phyloP scores from a whole-genome alignment of 129 eudicot genomes.

The Logfia minima region DNA sequence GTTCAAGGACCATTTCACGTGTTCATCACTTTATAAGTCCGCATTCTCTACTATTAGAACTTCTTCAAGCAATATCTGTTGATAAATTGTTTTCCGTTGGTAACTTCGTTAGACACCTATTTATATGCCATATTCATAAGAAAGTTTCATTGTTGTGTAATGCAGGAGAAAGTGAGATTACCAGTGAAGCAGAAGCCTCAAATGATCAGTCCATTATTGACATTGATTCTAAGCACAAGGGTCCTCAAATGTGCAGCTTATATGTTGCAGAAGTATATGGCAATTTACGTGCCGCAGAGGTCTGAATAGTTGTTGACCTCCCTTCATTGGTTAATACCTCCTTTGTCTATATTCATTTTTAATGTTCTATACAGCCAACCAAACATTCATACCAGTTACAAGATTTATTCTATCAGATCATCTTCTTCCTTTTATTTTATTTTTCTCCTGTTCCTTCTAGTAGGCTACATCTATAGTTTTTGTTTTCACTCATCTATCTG shows the following conservation, averaged over 20 bases:
- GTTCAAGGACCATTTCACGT: not conserved
- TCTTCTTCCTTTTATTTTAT: not conserved
- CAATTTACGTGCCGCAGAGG: conserved; percentile 63
- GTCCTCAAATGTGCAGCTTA: conserved; percentile 77
- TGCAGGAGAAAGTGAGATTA: conserved; percentile 44
- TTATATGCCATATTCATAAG: not conserved
- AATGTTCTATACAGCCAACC: not conserved
- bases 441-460: not conserved
- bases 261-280: conserved; percentile 69
- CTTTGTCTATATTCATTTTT: conserved; percentile 20
- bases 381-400: not conserved
- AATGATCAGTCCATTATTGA: conserved; percentile 41
- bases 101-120: not conserved
- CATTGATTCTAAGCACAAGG: conserved; percentile 70
- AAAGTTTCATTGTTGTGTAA: conserved; percentile 7
- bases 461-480: not conserved
- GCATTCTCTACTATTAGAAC: not conserved
- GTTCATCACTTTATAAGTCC: not conserved
- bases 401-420: not conserved
- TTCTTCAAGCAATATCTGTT: not conserved
- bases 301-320: conserved; percentile 43
- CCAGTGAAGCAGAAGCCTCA: conserved; percentile 35
- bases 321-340: conserved; percentile 28
- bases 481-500: conserved; percentile 8
- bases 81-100: not conserved